Evolutionary conservation across 371 early-diverging fungal species (phyloP).

Genomic region (Syncephalastrum racemosum): DNA sequence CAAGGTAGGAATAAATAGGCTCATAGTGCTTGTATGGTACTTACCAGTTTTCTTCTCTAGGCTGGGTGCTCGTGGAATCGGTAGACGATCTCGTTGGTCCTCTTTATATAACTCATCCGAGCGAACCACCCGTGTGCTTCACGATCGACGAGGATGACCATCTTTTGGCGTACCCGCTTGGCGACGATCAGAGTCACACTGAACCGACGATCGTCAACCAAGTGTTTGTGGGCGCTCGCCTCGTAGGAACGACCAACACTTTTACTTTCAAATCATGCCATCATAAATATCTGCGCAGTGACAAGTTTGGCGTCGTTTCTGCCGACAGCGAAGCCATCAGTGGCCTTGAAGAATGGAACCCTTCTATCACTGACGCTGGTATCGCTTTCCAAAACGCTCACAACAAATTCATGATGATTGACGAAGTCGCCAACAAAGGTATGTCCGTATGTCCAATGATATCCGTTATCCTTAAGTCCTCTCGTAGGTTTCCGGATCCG

Average conservation of each 20-base stretch:
- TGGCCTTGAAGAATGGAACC: conserved; percentile 79
- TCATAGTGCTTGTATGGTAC: background rate
- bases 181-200: conserved; percentile 24
- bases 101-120: conserved; percentile 65
- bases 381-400: conserved; percentile 65
- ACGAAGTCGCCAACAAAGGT: conserved; percentile 59
- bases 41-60: conserved; percentile 22
- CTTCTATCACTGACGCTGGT: conserved; percentile 70
- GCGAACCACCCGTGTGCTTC: conserved; percentile 65
- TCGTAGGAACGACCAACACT: conserved; percentile 51
- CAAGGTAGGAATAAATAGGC: conserved; percentile 30
- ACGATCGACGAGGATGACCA: conserved; percentile 54
- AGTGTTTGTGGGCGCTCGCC: conserved; percentile 68
- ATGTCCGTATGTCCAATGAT: conserved; percentile 3
- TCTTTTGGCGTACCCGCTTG: conserved; percentile 47
- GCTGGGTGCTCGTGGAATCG: conserved; percentile 66
- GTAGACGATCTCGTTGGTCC: conserved; percentile 73
- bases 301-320: conserved; percentile 81
- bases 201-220: conserved; percentile 71
- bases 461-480: background rate
- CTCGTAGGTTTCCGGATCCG: conserved; percentile 49
- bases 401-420: conserved; percentile 62
- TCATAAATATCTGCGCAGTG: conserved; percentile 72
- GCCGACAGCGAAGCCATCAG: conserved; percentile 78
- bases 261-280: conserved; percentile 67